A percentile compares a stretch with the other conserved stretches of the same genome.
phyloP scores from a whole-genome alignment of 2,329 filamentous ascomycete genomes.

The Aspergillus terreus region DNA sequence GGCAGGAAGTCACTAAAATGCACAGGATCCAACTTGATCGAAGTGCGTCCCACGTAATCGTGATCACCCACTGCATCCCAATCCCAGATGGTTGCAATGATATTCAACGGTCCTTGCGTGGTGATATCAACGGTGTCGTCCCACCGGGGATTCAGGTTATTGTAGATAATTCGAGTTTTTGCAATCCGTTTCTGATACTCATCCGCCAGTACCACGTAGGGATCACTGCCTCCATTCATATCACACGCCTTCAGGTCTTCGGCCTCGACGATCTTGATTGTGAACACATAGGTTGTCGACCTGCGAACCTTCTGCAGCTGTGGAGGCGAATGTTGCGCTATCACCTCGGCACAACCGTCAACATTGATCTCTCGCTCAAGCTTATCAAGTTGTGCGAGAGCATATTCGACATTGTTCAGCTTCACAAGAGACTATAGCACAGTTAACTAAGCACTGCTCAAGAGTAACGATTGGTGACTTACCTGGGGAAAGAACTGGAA shows the following conservation, averaged over 20 bases:
- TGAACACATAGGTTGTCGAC: slow-evolving; percentile 90
- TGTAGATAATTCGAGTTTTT: slow-evolving; percentile 89
- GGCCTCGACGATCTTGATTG: slow-evolving; percentile 96
- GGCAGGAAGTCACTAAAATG: slow-evolving; percentile 96
- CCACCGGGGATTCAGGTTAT: slow-evolving; percentile 90
- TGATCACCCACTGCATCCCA: slow-evolving; percentile 97
- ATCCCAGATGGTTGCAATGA: slow-evolving; percentile 97
- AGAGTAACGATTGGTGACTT: slow-evolving; percentile 24
- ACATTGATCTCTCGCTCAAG: slow-evolving; percentile 87
- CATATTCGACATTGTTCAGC: slow-evolving; percentile 95
- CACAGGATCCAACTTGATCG: slow-evolving; percentile 92
- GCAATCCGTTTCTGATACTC: slow-evolving; percentile 96
- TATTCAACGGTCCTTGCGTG: slow-evolving; percentile 83
- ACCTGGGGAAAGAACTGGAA: slow-evolving; percentile 96
- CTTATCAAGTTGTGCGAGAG: slow-evolving; percentile 85
- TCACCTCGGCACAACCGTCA: slow-evolving; percentile 79
- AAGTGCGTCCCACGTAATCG: slow-evolving; percentile 95
- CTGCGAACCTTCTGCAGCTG: slow-evolving; percentile 64
- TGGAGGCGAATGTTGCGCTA: slow-evolving; percentile 70
- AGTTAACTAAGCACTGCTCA: slow-evolving; percentile 13
- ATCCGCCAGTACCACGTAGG: slow-evolving; percentile 93
- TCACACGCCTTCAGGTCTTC: slow-evolving; percentile 99
- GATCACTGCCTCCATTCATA: slow-evolving; percentile 88
- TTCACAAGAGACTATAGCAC: slow-evolving; percentile 82
- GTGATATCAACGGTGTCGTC: slow-evolving; percentile 96